Evolutionary conservation across 768 basidiomycete genomes (phyloP).

Genomic region (Paxillus ammoniavirescens): DNA sequence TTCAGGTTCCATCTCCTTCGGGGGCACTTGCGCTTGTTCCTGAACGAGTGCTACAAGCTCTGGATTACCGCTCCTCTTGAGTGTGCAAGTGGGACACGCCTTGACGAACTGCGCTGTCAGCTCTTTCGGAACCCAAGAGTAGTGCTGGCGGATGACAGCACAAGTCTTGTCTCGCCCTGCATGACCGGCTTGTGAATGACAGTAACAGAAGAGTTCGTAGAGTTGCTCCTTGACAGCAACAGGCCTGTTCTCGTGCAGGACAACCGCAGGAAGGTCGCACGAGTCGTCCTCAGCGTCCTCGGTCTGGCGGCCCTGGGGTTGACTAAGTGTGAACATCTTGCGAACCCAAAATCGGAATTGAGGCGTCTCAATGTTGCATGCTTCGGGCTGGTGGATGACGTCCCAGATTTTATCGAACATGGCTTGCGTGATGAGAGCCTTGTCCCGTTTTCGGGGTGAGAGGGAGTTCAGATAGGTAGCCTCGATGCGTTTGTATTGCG

Average conservation of each 20-base stretch:
- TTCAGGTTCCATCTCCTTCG: neutral
- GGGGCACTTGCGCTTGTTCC: neutral
- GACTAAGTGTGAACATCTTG: constrained; percentile 68
- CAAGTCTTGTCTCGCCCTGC: constrained; percentile 82
- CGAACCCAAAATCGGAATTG: constrained; percentile 85
- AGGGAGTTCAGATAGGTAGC: constrained; percentile 57
- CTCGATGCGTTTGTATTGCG: constrained; percentile 59
- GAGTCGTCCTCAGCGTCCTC: constrained; percentile 17
- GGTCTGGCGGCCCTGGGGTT: constrained; percentile 15
- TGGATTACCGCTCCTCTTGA: constrained; percentile 39
- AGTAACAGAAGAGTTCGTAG: constrained; percentile 74
- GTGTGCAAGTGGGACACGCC: constrained; percentile 72
- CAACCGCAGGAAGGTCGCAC: constrained; percentile 36
- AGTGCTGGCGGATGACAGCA: constrained; percentile 60
- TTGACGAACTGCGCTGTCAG: constrained; percentile 78
- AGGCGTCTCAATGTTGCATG: constrained; percentile 46
- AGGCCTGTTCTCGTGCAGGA: constrained; percentile 69
- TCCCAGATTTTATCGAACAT: constrained; percentile 75
- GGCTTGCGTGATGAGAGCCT: constrained; percentile 69
- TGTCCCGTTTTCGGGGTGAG: constrained; percentile 55
- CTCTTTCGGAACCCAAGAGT: constrained; percentile 85
- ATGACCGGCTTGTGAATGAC: constrained; percentile 63
- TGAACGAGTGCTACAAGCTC: constrained; percentile 13
- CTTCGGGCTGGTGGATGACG: constrained; percentile 54
- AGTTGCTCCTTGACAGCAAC: constrained; percentile 79